Conservation (phyloP, 805 yeast genomes). For the Middelhovenomyces tepae region DNA sequence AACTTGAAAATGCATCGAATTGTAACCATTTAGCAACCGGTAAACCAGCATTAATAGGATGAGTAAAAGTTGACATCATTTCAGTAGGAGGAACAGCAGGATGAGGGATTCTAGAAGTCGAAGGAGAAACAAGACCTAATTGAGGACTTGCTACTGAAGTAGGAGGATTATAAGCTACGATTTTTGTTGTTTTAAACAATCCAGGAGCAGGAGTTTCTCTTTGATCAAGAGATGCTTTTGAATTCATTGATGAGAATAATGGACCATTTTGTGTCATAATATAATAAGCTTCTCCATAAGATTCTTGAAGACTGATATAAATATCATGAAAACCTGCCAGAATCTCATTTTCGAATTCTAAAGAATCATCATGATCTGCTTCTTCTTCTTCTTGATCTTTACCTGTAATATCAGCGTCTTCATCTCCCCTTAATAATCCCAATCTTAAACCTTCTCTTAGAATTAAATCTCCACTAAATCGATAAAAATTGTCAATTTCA, state of each 20-base stretch:
- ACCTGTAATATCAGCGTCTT: constrained; percentile 6
- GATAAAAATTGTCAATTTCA: constrained; percentile 21
- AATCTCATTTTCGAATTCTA: constrained; percentile 17
- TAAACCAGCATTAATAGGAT: constrained; percentile 35
- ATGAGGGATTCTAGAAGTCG: constrained; percentile 37
- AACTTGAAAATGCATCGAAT: constrained; percentile 40
- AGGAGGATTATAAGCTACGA: constrained; percentile 29
- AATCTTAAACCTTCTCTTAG: constrained; percentile 27
- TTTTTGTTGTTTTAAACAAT: constrained; percentile 56
- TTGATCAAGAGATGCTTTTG: constrained; percentile 66
- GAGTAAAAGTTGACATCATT: constrained; percentile 33
- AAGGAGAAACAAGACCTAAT: constrained; percentile 40
- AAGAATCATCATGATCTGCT: constrained; percentile 7
- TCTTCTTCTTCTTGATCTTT: constrained; percentile 3
- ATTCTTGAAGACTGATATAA: constrained; percentile 59
- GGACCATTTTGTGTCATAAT: constrained; percentile 61
- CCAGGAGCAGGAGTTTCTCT: constrained; percentile 62
- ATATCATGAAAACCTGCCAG: constrained; percentile 22
- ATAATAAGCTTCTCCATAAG: constrained; percentile 79
- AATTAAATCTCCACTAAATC: constrained; percentile 24
- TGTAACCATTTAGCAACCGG: constrained; percentile 62
- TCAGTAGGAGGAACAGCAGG: constrained; percentile 45
- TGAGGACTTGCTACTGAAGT: constrained; percentile 17
- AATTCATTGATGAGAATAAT: constrained; percentile 64
- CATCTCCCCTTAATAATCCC: constrained; percentile 14